These are phyloP conservation scores for Lithospermum erythrorhizon DNA, from an alignment of 257 asterid genomes.

Conservation along the genomic window DNA sequence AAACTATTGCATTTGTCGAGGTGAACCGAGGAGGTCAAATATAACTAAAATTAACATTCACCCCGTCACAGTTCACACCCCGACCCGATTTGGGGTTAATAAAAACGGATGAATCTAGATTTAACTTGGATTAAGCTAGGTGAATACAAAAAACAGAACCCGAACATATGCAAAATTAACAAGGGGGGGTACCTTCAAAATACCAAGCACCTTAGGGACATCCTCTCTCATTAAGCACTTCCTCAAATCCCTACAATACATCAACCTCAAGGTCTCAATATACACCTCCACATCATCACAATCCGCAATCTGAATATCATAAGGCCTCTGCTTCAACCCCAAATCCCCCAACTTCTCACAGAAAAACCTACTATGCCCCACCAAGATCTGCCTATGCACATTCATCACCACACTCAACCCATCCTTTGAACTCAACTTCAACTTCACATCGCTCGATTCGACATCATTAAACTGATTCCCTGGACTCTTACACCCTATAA, in stretches of 20 bases:
- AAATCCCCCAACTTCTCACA: constrained; percentile 64
- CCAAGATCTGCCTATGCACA: constrained; percentile 80
- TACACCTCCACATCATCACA: constrained; percentile 95
- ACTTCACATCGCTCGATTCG: constrained; percentile 70
- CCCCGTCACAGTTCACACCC: no score
- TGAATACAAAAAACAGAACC: no score
- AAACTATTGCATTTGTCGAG: no score
- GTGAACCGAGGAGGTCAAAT: no score
- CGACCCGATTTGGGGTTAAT: no score
- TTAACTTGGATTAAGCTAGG: no score
- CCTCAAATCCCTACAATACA: constrained; percentile 89
- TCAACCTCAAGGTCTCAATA: constrained; percentile 64
- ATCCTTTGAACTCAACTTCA: constrained; percentile 76
- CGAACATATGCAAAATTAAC: no score
- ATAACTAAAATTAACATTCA: no score
- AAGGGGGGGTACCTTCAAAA: constrained; percentile 54
- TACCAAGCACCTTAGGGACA: constrained; percentile 73
- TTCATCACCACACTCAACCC: constrained; percentile 54
- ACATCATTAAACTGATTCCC: constrained; percentile 76
- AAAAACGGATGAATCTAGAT: no score
- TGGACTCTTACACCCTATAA: constrained; percentile 56
- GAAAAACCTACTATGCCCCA: constrained; percentile 67
- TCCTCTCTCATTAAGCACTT: constrained; percentile 73
- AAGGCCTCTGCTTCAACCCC: constrained; percentile 65
- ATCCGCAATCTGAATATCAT: constrained; percentile 75